Base-by-base conservation (phyloP, 1,284 basidiomycete genomes). In the Microstroma glucosiphilum region DNA sequence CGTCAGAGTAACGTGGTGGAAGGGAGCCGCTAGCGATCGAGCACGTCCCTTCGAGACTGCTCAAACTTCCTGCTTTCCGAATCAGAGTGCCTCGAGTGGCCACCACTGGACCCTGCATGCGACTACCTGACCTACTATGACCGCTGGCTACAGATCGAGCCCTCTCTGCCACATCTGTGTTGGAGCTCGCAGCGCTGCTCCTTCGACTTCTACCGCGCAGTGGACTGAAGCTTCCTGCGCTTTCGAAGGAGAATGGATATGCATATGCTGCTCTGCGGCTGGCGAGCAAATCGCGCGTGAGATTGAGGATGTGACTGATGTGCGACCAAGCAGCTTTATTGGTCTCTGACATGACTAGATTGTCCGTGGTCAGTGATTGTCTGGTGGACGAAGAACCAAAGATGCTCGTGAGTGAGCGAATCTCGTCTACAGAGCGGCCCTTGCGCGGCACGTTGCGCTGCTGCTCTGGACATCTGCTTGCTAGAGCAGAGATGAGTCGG, bases 251-350 rank as follows among this genome's bases (percentile, higher is more conserved):
- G 11, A 23, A 48, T 23, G 9, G 30, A 9, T 37, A 37, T 9
- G 30, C 9, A 9, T 48, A 4, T n/a, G 46, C 17, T 4, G 46
- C 46, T 48, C 46, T 48, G 46, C 46, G 46, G 12, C 46, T 48
- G 23, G 46, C 46, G 17, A 48, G n/a, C n/a, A 48, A 12, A 48
- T 48, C 46, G n/a, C 46, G 46, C 23, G 46, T 48, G 17, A 48
- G 46, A 48, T 4, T 23, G 46, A 48, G 46, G 23, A 48, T 48
- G 46, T 48, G 46, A n/a, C 46, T 23, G n/a, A 48, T 23, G 23
- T 48, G 46, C 46, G 46, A 48, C 46, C 46, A 48, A 23, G 46
- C 46, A 7, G 17, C 46, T 48, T 4, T 9, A 9, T 37, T 37
- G 30, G 30, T 37, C 30, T 37, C 30, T 37, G 30, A 37, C 30